A percentile compares a stretch with the other conserved stretches of the same genome.
Evolutionary conservation across 75 land plant genomes (phyloP).

Genomic region (Pinus albicaulis): DNA sequence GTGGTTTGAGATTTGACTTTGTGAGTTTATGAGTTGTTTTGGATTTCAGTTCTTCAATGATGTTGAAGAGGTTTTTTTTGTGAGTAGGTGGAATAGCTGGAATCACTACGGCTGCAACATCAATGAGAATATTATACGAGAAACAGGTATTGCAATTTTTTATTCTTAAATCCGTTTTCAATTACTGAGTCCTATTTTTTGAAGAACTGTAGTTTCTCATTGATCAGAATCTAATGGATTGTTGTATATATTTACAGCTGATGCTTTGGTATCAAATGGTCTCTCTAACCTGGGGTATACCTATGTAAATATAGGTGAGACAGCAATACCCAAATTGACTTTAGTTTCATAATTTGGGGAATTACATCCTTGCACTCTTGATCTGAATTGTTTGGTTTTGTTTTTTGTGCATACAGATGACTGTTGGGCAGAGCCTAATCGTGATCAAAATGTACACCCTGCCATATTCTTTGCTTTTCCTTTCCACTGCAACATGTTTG

Average conservation of each 20-base stretch:
- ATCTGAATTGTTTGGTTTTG: not conserved
- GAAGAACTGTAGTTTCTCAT: not conserved
- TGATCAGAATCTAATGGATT: not conserved
- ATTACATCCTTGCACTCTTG: not conserved
- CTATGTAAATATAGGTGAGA: slow-evolving; percentile 75
- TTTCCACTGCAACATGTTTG: too few relatives aligned
- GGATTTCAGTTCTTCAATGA: not conserved
- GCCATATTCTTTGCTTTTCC: too few relatives aligned
- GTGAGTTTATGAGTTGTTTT: not conserved
- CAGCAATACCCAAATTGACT: not conserved
- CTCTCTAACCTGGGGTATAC: slow-evolving; percentile 67
- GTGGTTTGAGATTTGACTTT: not conserved
- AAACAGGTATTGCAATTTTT: slow-evolving; percentile 48
- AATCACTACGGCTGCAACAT: slow-evolving; percentile 67
- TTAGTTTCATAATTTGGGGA: not conserved
- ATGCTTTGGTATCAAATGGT: slow-evolving; percentile 81
- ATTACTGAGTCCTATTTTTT: not conserved
- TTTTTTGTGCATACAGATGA: slow-evolving; percentile 29
- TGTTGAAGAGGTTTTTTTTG: not conserved
- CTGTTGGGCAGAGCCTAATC: slow-evolving; percentile 48
- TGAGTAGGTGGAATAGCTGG: slow-evolving; percentile 94
- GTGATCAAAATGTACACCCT: slow-evolving; percentile 27
- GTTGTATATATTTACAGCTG: slow-evolving; percentile 43
- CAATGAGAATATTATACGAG: slow-evolving; percentile 56
- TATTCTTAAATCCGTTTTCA: not conserved